Conservation (phyloP, 176 grass and related monocot species). For the Musa troglodytarum region DNA sequence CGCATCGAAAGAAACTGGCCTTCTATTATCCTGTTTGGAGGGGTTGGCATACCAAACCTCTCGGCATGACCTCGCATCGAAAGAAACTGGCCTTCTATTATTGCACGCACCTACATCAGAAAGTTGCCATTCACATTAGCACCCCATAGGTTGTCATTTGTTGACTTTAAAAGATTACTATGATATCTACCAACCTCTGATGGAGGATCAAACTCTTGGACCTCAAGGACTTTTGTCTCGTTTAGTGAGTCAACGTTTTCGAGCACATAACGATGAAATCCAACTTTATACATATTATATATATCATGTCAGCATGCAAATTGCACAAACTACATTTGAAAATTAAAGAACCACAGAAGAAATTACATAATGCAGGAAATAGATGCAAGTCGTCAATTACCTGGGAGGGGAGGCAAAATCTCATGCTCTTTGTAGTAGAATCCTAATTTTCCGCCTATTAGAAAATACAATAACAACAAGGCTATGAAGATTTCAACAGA, state of each 20-base stretch:
- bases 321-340: slow-evolving; percentile 11
- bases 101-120: slow-evolving; percentile 48
- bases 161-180: background rate
- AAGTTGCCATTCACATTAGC: background rate
- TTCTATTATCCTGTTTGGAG: slow-evolving; percentile 66
- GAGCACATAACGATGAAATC: slow-evolving; percentile 55
- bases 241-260: slow-evolving; percentile 35
- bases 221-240: slow-evolving; percentile 34
- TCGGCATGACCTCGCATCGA: slow-evolving; percentile 85
- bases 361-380: background rate
- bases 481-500: background rate
- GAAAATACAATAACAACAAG: slow-evolving; percentile 1
- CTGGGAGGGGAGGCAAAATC: slow-evolving; percentile 81
- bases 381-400: slow-evolving; percentile 30
- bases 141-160: background rate
- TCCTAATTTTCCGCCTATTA: slow-evolving; percentile 69
- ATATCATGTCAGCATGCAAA: background rate
- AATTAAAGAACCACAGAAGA: background rate
- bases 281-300: slow-evolving; percentile 26
- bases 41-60: slow-evolving; percentile 87
- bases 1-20: slow-evolving; percentile 86
- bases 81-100: slow-evolving; percentile 81
- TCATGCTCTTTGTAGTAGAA: slow-evolving; percentile 99
- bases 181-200: slow-evolving; percentile 43
- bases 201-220: slow-evolving; percentile 66